Evolutionary conservation across 495 filamentous ascomycete species (phyloP).

Genomic region (Neurospora sp.): DNA sequence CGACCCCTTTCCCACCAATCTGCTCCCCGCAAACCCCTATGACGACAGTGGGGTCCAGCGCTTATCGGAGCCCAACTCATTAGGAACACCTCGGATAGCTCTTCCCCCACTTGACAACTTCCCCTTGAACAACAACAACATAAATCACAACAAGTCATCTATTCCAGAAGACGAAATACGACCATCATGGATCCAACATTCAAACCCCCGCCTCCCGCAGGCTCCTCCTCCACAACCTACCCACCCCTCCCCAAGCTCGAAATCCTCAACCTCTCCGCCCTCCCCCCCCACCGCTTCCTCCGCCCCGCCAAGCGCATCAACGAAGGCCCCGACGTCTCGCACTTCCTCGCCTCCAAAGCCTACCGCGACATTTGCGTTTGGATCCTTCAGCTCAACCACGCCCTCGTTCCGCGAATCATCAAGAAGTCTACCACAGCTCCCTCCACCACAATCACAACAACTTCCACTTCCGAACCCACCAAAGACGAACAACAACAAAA

Average conservation of each 20-base stretch:
- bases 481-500: too few species aligned
- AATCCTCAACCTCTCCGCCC: slow-evolving; percentile 15
- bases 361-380: slow-evolving; percentile 82
- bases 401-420: slow-evolving; percentile 59
- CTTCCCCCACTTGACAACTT: not conserved
- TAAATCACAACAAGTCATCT: not conserved
- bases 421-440: slow-evolving; percentile 8
- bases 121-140: not conserved
- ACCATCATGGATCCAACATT: not conserved
- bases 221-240: not conserved
- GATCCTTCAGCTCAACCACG: slow-evolving; percentile 76
- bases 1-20: not conserved
- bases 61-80: not conserved
- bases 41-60: not conserved
- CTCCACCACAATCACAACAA: too few species aligned
- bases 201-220: not conserved
- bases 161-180: not conserved
- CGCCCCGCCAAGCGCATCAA: slow-evolving; percentile 69
- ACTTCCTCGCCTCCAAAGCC: slow-evolving; percentile 67
- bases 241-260: slow-evolving; percentile 20
- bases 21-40: not conserved
- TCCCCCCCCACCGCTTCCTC: slow-evolving; percentile 30
- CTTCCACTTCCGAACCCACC: too few species aligned
- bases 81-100: not conserved
- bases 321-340: slow-evolving; percentile 63